Evolutionary conservation across 805 yeast species (phyloP).

Genomic region (Schizosaccharomyces lindneri): DNA sequence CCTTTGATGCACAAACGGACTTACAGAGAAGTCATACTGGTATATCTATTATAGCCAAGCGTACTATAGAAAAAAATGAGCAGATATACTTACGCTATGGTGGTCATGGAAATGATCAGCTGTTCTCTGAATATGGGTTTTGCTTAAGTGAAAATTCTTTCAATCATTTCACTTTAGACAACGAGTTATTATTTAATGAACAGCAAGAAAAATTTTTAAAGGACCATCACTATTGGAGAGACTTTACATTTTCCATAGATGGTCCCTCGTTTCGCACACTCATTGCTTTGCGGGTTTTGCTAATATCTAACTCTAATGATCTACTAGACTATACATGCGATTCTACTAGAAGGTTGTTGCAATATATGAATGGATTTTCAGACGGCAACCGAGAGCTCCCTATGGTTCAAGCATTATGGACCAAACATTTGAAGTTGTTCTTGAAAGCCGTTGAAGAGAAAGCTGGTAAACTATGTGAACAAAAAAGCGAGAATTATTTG

Average conservation of each 20-base stretch:
- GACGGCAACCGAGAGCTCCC: not conserved
- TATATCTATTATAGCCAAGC: not conserved
- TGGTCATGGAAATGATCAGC: not conserved
- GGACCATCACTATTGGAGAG: not conserved
- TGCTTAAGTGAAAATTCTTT: not conserved
- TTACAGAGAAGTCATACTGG: not conserved
- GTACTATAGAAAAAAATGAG: not conserved
- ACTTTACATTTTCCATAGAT: not conserved
- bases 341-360: not conserved
- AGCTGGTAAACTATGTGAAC: not conserved
- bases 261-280: not conserved
- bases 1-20: not conserved
- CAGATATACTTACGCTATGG: not conserved
- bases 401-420: not conserved
- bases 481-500: not conserved
- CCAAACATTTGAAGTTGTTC: not conserved
- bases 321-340: not conserved
- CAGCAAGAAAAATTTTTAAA: not conserved
- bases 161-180: not conserved
- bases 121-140: not conserved
- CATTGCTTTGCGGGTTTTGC: not conserved
- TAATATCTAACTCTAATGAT: not conserved
- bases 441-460: not conserved
- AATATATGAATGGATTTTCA: not conserved
- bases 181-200: not conserved